These are phyloP conservation scores for Cutaneotrichosporon spelunceum DNA, from an alignment of 1,284 basidiomycete species.

Conservation along the genomic window DNA sequence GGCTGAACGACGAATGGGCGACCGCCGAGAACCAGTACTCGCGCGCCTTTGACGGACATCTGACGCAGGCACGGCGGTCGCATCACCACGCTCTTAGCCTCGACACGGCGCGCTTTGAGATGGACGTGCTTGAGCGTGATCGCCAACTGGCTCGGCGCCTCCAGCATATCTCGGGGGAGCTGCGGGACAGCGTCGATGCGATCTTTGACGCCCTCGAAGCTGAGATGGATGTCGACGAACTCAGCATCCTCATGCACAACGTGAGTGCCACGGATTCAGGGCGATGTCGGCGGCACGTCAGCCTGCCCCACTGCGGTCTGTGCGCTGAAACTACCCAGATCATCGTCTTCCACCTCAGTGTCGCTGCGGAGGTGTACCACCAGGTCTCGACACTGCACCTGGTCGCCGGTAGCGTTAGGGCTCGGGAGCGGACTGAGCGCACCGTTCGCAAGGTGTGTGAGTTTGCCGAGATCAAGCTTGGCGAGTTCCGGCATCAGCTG, in stretches of 20 bases:
- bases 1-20: constrained; percentile 6
- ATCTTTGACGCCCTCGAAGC: constrained; percentile 5
- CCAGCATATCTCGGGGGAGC: constrained; percentile 4
- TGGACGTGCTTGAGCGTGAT: constrained; percentile 5
- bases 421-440: neutral
- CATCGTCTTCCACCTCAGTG: constrained; percentile 5
- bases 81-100: constrained; percentile 2
- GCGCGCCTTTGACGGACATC: constrained; percentile 1
- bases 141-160: constrained; percentile 1
- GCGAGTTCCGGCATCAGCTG: constrained; percentile 2
- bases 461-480: constrained; percentile 5
- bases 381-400: constrained; percentile 4
- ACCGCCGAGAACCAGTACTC: constrained; percentile 4
- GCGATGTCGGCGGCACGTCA: neutral
- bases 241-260: constrained; percentile 4
- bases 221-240: neutral
- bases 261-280: neutral
- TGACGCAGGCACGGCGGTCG: neutral
- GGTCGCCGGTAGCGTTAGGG: neutral
- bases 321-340: neutral
- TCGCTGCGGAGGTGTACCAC: constrained; percentile 6
- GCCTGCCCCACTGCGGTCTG: neutral
- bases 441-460: constrained; percentile 6
- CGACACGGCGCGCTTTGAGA: constrained; percentile 1
- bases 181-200: constrained; percentile 3